Evolutionary conservation across 2,329 filamentous ascomycete genomes (phyloP), one percentile per base, ranked within the genome.

Genomic region (Thermomyces lanuginosus): DNA sequence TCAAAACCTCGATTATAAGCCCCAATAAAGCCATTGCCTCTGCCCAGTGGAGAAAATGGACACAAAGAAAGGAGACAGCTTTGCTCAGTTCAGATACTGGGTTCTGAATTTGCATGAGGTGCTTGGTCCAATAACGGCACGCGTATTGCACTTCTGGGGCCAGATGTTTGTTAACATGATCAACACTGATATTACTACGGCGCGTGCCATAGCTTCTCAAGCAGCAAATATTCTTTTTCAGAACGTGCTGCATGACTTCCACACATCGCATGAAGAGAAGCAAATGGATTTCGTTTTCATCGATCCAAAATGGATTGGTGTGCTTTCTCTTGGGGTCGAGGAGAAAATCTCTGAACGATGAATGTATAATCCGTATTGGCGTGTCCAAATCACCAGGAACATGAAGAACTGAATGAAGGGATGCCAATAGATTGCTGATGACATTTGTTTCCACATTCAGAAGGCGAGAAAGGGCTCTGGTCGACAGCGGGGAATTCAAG

Each of bases 261-360:
- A 53, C 37, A 34, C 46, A 51, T 25, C 22, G 20, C 28, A 16
- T 16, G 5, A 40, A 41, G 14, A 55, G 30, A 14, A 30, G 32
- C 16, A 38, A 8, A 29, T 56, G 43, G 25, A 38, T 38, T 5
- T 29, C 18, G 29, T 36, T 41, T 36, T 50, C 40, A 23, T 56
- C 31, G 30, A 49, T 38, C 41, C 43, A 39, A 34, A 51, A 42
- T 18, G 9, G 28, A 32, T 16, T 12, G n/a, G 10, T 30, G 8
- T 30, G 28, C 14, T 26, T 26, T 32, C 37, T 43, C 18, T 36
- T 17, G 7, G 19, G 8, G 24, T 43, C 29, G 12, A 48, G 34
- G n/a, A 48, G 40, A 25, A 45, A 48, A 30, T 50, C 42, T 18
- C 42, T 40, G 26, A 51, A 49, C 24, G 44, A 50, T 28, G 37